These are phyloP conservation scores for Tarenaya hassleriana DNA, from an alignment of 345 rosid species.

Conservation along the genomic window DNA sequence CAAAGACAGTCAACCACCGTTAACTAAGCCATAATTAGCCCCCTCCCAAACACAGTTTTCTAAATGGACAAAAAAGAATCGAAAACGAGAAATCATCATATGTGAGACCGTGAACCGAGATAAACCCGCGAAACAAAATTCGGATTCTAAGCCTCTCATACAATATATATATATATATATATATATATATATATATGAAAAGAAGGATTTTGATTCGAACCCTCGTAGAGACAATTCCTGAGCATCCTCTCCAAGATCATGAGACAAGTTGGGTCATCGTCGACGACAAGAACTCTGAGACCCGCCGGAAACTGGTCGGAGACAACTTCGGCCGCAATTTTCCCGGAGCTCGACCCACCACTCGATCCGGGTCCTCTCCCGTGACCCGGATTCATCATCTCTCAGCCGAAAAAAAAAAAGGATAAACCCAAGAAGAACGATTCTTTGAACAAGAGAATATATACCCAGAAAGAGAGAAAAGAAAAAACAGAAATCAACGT, in stretches of 20 bases:
- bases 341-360: conserved; percentile 14
- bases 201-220: conserved; percentile 28
- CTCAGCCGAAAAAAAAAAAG: conserved; percentile 1
- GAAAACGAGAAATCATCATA: neutral
- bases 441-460: conserved; percentile 21
- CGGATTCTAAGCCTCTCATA: neutral
- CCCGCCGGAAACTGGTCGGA: conserved; percentile 77
- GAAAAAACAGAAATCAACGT: conserved; percentile 9
- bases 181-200: too few species aligned
- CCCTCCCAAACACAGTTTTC: neutral
- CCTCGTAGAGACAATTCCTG: conserved; percentile 64
- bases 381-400: conserved; percentile 30
- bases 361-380: conserved; percentile 31
- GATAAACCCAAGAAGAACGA: neutral
- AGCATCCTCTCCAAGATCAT: conserved; percentile 92
- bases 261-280: conserved; percentile 93
- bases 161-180: too few species aligned
- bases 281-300: conserved; percentile 82
- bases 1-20: conserved; percentile 13
- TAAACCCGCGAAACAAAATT: neutral
- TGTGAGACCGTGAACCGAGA: conserved; percentile 16
- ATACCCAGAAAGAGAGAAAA: conserved; percentile 10
- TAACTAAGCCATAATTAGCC: conserved; percentile 11
- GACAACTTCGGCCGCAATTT: conserved; percentile 42
- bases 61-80: conserved; percentile 10